Evolutionary conservation across 2,329 filamentous ascomycete species (phyloP), one percentile per base, ranked within the genome.

Genomic region (Annulohypoxylon truncatum): DNA sequence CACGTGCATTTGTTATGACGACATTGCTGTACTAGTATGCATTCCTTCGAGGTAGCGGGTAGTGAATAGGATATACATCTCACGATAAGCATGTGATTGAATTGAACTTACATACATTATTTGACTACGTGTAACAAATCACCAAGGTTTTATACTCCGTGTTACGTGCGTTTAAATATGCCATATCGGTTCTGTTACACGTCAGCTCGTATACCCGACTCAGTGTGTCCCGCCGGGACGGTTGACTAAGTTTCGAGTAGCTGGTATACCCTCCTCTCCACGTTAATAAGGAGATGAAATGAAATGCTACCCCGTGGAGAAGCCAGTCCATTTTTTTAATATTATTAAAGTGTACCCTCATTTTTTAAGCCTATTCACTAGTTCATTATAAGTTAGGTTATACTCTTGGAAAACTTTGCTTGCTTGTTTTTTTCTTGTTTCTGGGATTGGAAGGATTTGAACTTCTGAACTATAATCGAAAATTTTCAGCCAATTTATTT

Each of bases 1-100:
- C 33, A 55, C 38, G 50, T 55, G 54, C 33, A 59, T 63, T n/a
- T 33, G 50, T 47, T 48, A 52, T 63, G 26, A 46, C 31, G 6
- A 20, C 22, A 66, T 59, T 28, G 51, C 38, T 53, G 31, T 55
- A 67, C 61, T 53, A 66, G 26, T 47, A 61, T 64, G 53, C 52
- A 20, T 51, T 20, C 18, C n/a, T 65, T 53, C 35, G 15, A 18
- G 15, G n/a, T 38, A 38, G 35, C 12, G 35, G 35, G 51, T 55
- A 56, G 42, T 52, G 48, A 61, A 29, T 33, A 48, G 13, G 22
- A 54, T 53, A 48, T 20, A 53, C 7, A 24, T 33, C 13, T 52
- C 20, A 50, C 29, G 31, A 51, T 51, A 55, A 59, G 24, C 48
- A 58, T 58, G 60, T 33, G 52, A 58, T 38, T 57, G 31, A 29